Conservation (phyloP, 75 land plant genomes). For the Gnetum montanum region DNA sequence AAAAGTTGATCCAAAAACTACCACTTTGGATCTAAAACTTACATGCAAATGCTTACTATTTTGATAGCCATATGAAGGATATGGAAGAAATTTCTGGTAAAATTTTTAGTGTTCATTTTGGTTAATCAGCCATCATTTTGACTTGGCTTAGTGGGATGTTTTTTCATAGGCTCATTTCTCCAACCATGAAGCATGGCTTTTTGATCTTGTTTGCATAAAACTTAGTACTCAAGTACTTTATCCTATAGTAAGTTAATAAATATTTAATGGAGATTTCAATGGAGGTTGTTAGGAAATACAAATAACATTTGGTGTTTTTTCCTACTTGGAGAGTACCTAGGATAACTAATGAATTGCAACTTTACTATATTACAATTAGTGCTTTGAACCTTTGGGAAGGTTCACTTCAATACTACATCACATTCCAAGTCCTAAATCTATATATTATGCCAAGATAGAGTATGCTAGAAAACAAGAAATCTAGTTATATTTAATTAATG, state of each 20-base stretch:
- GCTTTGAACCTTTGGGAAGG: background rate
- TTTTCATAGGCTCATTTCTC: background rate
- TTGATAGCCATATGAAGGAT: slow-evolving; percentile 11
- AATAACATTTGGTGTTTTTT: background rate
- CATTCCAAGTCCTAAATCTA: too few species aligned
- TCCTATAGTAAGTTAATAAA: background rate
- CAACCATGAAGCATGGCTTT: background rate
- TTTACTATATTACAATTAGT: background rate
- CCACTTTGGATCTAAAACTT: slow-evolving; percentile 15
- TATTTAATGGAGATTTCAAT: background rate
- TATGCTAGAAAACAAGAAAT: too few species aligned
- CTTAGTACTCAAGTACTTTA: background rate
- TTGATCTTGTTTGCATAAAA: background rate
- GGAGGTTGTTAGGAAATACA: background rate
- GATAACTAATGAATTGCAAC: background rate
- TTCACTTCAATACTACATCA: too few species aligned
- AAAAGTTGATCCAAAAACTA: background rate
- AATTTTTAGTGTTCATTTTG: background rate
- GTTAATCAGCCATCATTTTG: background rate
- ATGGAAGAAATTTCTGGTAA: slow-evolving; percentile 19
- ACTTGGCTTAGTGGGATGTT: background rate
- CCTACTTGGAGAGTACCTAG: background rate
- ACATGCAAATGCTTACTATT: slow-evolving; percentile 14
- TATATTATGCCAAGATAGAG: too few species aligned
- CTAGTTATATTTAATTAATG: too few species aligned